Base-by-base conservation (phyloP, 2,329 filamentous ascomycete genomes). In the Phialophora chinensis region DNA sequence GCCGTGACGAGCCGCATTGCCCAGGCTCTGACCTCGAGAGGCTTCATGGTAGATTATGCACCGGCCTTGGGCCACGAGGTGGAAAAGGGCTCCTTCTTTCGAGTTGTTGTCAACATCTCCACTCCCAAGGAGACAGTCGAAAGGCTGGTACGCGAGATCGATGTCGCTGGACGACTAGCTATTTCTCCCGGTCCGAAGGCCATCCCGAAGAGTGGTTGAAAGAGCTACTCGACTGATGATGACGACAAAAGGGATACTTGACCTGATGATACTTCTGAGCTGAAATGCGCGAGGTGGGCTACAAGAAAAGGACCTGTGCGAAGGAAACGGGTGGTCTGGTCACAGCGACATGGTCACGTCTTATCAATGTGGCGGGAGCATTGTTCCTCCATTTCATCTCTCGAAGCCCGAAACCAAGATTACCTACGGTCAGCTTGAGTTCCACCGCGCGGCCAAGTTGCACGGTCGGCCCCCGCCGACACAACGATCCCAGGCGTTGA, bases 21-120 rank as follows among this genome's bases (percentile, higher is more conserved):
- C 5, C 77, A 80, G 65, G 79, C 76, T 31, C 77, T 91, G 71
- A 81, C 90, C 52, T 70, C 72, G 14, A 82, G 82, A 69, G 89
- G 89, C 0, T 91, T 90, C 72, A 91, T 91, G 88, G 81, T 90
- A 68, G 89, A 90, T 76, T 89, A 84, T 79, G 86, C 87, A 53
- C 86, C 86, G 3, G 79, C 80, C 0, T 47, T 71, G 53, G 61
- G 68, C 35, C 65, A 69, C 23, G 56, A 70, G 44, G 65, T 68
- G 20, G 60, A 69, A 33, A 69, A 59, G 29, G 69, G 69, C 44
- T 78, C 75, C 49, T 91, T 91, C 72, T 90, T 91, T 74, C 80
- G 89, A 53, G 89, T 88, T 11, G 89, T 91, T 23, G 86, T 91
- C 2, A 90, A 90, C 79, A 81, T 85, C 1, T 81, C 83, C 63